Evolutionary conservation across 257 asterid species (phyloP), one percentile per base, ranked within the genome.

Genomic region (Lantana camara): DNA sequence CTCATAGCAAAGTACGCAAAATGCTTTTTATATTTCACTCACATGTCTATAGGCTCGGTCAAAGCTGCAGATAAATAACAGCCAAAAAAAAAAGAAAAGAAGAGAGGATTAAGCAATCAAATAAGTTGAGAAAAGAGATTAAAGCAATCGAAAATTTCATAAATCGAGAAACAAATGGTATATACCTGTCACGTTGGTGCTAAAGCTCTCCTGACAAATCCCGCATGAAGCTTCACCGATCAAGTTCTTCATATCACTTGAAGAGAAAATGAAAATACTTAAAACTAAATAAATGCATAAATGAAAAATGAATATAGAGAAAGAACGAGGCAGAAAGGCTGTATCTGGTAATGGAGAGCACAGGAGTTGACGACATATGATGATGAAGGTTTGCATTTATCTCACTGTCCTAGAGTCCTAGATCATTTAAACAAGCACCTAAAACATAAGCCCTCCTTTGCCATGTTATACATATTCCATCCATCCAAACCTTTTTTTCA

Each of bases 131-230:
- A 35, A 3, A 5, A 4, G 4, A 2, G 40, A 1, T 35, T 35
- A 2, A 35, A 9, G 7, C 11, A 35, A 35, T 5, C 2, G n/a
- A n/a, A n/a, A 11, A 13, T n/a, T 49, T 59, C 13, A 62, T 46
- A 12, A 42, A 56, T 53, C 27, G 56, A 47, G 13, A 40, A 44
- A 29, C 19, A 35, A 35, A 45, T 11, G 29, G 66, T 34, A 42
- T 34, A 82, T 34, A 82, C 89, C 84, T 35, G 90, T 88, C 37
- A 88, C 78, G 22, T 78, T 80, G 72, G 94, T 93, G 85, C 97
- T 93, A 76, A 82, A 93, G 85, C 87, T 87, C 80, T 93, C 98
- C 74, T 87, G 89, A 71, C 98, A 93, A 38, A 93, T 93, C 72
- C 80, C 47, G 57, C 97, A 93, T 1, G 71, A 59, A 44, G 85